A percentile compares a stretch with the other conserved stretches of the same genome.
Conservation (phyloP, 202 grass and related monocot genomes). For the Thinopyrum obtusiflorum region DNA sequence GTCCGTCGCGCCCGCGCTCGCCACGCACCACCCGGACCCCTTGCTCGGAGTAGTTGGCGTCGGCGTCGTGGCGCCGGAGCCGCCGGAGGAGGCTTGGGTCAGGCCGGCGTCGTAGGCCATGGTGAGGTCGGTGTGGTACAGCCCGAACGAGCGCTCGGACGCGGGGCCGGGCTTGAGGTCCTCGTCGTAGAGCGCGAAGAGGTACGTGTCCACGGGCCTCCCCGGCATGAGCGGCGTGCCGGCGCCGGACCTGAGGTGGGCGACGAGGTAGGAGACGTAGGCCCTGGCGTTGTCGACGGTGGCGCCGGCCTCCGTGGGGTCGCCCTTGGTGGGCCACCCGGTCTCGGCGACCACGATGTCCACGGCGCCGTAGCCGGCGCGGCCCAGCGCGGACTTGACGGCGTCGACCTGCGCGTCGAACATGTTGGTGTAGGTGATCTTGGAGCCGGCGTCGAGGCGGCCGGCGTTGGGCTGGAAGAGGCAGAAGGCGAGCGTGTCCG, state of each 20-base stretch:
- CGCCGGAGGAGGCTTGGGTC: not conserved
- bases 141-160: conserved; percentile 85
- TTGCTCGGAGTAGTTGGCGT: not conserved
- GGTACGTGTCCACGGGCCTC: conserved; percentile 77
- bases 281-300: conserved; percentile 70
- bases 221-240: conserved; percentile 84
- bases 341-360: conserved; percentile 92
- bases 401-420: conserved; percentile 98
- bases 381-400: conserved; percentile 58
- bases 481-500: conserved; percentile 95
- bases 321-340: conserved; percentile 79
- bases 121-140: conserved; percentile 73
- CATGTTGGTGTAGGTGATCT: conserved; percentile 88
- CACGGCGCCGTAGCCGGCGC: conserved; percentile 48
- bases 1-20: conserved; percentile 51
- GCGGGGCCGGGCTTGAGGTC: conserved; percentile 79
- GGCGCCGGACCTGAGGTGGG: conserved; percentile 69
- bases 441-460: conserved; percentile 63
- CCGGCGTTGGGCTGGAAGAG: conserved; percentile 86
- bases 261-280: conserved; percentile 64
- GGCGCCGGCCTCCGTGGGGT: conserved; percentile 60
- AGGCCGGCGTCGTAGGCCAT: conserved; percentile 81
- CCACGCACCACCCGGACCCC: conserved; percentile 67
- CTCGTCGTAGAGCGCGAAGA: conserved; percentile 97
- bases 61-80: not conserved